Base-by-base conservation (phyloP, 2,329 filamentous ascomycete genomes). In the Arthrobotrys iridis region DNA sequence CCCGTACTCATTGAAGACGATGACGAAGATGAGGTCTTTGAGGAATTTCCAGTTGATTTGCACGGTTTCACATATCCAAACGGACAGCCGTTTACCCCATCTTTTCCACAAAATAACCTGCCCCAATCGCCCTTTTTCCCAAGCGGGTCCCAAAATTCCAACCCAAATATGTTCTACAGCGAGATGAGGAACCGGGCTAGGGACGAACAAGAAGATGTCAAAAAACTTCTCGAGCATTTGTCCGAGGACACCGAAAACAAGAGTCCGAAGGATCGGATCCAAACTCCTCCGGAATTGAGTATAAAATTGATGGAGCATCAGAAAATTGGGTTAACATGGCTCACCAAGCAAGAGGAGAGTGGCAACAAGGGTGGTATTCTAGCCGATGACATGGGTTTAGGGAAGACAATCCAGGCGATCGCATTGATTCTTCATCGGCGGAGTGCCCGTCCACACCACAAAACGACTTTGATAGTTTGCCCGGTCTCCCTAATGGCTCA, bases 321-420 rank as follows among this genome's bases (percentile, higher is more conserved):
- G 80, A 89, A 91, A 78, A 84, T 94, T 15, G 92, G 90, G 2
- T 81, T 94, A 37, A 86, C 88, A 0, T 95, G 92, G 92, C 87
- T 95, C 83, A 88, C 88, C 79, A 86, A 87, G 4, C 91, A 90
- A 84, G 92, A 94, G 81, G 85, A 87, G 67, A 88, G 91, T 6
- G 85, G 84, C 1, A 88, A 89, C 62, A 93, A 91, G 79, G 91
- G 91, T 15, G 90, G 91, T 20, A 92, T 94, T 65, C 84, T 93
- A 22, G 90, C 89, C 0, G 91, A 93, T 79, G 91, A 93, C 50
- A 95, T 94, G 92, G 92, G 92, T 5, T 84, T 94, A 8, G 92
- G 92, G 5, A 94, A 95, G 82, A 94, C 92, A 0, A 90, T 97
- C 22, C 92, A 94, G 76, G 90, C 91, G 3, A 84, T 97, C 20